Conservation (phyloP, 257 asterid genomes). For the Cynanchum wilfordii region DNA sequence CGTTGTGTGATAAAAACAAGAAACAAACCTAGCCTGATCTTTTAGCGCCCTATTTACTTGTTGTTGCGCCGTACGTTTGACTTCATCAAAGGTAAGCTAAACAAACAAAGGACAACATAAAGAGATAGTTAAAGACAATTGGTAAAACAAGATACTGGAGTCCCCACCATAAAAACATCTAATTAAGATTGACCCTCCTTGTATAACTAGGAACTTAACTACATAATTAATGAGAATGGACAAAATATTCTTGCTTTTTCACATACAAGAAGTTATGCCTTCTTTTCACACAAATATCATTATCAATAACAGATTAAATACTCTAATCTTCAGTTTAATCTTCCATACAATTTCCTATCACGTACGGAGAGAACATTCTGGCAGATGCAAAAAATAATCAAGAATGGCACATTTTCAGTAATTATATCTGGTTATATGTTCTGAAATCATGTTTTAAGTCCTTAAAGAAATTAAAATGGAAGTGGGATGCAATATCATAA, state of each 20-base stretch:
- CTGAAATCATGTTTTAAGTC: not conserved
- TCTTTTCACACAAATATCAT: not conserved
- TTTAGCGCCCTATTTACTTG: conserved; percentile 82
- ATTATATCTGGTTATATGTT: not conserved
- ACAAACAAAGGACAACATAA: conserved; percentile 6
- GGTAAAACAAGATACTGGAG: not conserved
- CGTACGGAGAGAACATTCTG: not conserved
- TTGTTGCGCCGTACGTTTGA: conserved; percentile 85
- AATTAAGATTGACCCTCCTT: not conserved
- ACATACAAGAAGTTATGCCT: not conserved
- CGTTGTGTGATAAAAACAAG: conserved; percentile 3
- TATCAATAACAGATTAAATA: not conserved
- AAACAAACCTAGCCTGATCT: conserved; percentile 69
- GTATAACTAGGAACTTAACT: not conserved
- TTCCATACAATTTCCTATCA: not conserved
- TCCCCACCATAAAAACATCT: not conserved
- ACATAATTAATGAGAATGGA: not conserved
- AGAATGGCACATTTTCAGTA: not conserved
- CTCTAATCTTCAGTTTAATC: not conserved
- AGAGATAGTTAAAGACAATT: conserved; percentile 1
- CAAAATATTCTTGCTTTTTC: not conserved
- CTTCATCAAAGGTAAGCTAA: conserved; percentile 91
- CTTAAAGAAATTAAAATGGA: not conserved
- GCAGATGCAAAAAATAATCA: not conserved
- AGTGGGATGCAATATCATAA: not conserved